Conservation (phyloP, 2,329 filamentous ascomycete species). For the Xylaria digitata region DNA sequence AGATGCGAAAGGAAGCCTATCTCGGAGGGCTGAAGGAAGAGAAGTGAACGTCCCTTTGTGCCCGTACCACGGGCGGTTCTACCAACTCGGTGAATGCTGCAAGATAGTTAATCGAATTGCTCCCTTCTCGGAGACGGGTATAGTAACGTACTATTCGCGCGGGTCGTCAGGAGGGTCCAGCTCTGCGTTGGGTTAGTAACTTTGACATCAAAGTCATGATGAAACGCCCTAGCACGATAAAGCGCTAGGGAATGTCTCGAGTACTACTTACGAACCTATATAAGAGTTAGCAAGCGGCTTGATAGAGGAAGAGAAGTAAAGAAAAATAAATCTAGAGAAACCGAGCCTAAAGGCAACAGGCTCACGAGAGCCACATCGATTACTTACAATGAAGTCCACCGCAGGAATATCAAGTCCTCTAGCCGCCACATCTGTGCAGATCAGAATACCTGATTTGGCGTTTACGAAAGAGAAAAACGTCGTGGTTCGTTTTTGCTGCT, state of each 20-base stretch:
- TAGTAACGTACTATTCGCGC: constrained; percentile 51
- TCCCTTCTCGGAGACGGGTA: background rate
- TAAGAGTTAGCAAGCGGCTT: constrained; percentile 15
- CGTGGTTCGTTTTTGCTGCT: constrained; percentile 98
- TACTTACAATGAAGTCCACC: constrained; percentile 80
- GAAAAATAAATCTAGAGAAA: background rate
- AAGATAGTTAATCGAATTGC: constrained; percentile 1
- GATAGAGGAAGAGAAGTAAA: background rate
- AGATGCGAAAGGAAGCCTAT: constrained; percentile 92
- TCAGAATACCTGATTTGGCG: constrained; percentile 82
- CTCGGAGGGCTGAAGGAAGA: constrained; percentile 93
- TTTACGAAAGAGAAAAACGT: constrained; percentile 98
- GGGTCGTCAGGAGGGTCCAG: constrained; percentile 89
- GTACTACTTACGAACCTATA: constrained; percentile 35
- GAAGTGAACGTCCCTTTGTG: constrained; percentile 85
- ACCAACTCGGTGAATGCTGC: constrained; percentile 80
- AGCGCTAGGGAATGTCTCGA: background rate
- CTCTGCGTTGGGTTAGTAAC: constrained; percentile 67
- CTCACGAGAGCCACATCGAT: background rate
- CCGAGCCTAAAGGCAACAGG: background rate
- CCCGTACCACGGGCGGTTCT: constrained; percentile 89
- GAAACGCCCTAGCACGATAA: background rate
- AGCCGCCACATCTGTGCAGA: constrained; percentile 96
- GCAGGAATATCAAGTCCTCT: constrained; percentile 94
- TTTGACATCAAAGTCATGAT: background rate